Evolutionary conservation across 2,329 filamentous ascomycete genomes (phyloP).

Genomic region (Aspergillus thermomutatus): DNA sequence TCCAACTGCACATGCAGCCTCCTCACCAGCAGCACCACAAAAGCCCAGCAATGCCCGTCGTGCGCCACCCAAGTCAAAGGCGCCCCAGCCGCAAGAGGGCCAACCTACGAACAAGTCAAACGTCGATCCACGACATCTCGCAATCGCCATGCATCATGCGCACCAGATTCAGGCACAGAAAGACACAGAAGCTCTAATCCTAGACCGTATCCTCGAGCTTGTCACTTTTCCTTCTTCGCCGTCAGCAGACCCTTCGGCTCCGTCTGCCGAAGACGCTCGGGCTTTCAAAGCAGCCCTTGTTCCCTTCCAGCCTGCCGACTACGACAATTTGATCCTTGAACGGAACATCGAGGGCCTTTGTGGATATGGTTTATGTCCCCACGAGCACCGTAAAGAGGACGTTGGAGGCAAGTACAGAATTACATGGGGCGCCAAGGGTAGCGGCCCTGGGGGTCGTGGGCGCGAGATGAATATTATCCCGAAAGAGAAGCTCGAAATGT

Average conservation of each 20-base stretch:
- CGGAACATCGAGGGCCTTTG: constrained; percentile 79
- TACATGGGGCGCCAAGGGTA: constrained; percentile 53
- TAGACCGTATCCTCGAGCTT: constrained; percentile 68
- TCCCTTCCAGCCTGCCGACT: constrained; percentile 81
- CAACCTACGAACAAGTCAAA: constrained; percentile 32
- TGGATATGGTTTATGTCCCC: constrained; percentile 77
- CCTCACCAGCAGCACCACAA: constrained; percentile 41
- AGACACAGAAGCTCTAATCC: constrained; percentile 69
- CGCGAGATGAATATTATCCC: constrained; percentile 63
- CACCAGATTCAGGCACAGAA: constrained; percentile 78
- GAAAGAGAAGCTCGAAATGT: constrained; percentile 72
- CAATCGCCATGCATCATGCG: constrained; percentile 78
- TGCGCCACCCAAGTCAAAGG: constrained; percentile 18
- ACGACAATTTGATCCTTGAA: constrained; percentile 83
- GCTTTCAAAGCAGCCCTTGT: constrained; percentile 65
- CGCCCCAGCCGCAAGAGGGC: constrained; percentile 27
- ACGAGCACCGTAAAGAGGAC: constrained; percentile 56
- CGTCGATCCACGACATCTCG: constrained; percentile 47
- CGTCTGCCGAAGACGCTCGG: constrained; percentile 58
- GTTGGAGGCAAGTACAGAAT: constrained; percentile 66
- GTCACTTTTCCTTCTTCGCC: constrained; percentile 59
- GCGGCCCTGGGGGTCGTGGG: constrained; percentile 44
- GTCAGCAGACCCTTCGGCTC: constrained; percentile 49
- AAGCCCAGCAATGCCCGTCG: constrained; percentile 39
- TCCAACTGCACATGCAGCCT: constrained; percentile 37